Base-by-base conservation (phyloP, 768 basidiomycete species). In the Collybia sp. region DNA sequence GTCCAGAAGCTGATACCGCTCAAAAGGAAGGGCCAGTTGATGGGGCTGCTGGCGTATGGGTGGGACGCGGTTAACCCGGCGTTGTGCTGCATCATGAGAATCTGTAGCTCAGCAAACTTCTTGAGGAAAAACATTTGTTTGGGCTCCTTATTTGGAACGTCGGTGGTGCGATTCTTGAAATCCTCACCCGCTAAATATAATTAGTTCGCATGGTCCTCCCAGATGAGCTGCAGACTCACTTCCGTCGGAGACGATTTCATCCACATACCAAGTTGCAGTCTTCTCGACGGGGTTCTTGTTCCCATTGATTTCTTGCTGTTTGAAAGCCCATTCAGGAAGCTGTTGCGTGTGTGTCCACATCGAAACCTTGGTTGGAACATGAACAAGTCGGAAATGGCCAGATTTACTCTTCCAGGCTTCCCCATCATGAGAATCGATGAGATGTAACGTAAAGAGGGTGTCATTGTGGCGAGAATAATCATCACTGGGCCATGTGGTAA, bases 1-100 rank as follows among this genome's bases (percentile, higher is more conserved):
- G 96, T 99, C 96, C 96, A 99, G 77, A 98, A 98, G 60, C 92
- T 94, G 70, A 99, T 98, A 41, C 96, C 96, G 51, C 75, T 91
- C 20, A 97, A 67, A 33, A 93, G 78, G 83, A 98, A 98, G 5
- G 96, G 96, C 96, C 96, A 99, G 62, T 95, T 93, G 67, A 97
- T 85, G 5, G 96, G 93, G n/a, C 76, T 76, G 48, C 88, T 90
- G 3, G 96, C 93, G 62, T 99, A 99, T 35, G 96, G 96, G 61
- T 99, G 96, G 3, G 88, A 89, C n/a, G 93, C 89, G 18, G 93
- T 95, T 52, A 99, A 73, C 16, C 93, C 96, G n/a, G 96, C 94
- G 58, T 99, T 99, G 71, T 99, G 96, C 61, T 96, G 93, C 53
- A 98, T 68, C 95, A 98, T 98, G 46, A 95, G 71, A 37, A 95